Evolutionary conservation across 257 asterid genomes (phyloP), one percentile per base, ranked within the genome.

Genomic region (Phtheirospermum japonicum): DNA sequence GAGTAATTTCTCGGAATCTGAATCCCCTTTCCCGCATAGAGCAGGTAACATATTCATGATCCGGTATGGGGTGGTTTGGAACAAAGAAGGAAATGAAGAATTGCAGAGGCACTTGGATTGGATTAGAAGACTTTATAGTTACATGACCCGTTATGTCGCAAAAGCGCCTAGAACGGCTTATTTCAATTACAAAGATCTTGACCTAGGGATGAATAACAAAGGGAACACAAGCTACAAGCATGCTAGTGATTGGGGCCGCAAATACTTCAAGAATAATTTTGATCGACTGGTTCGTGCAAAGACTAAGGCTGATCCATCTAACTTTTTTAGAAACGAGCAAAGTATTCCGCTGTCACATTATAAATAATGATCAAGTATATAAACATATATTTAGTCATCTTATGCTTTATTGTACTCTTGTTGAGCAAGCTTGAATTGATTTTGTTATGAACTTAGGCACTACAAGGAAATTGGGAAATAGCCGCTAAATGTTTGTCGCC

Each of bases 161-260:
- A 60, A 55, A 53, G 53, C 65, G 1, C 73, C 73, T 0, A 45
- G 77, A 53, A 51, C 39, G 0, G 71, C 59, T 26, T 73, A 68
- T 32, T 13, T 62, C 20, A 73, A 72, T 34, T 72, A 72, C 28
- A 34, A 69, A 17, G 74, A 69, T 56, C 63, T 69, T 6, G 69
- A 69, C 33, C 1, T 54, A 4, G 60, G 60, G 12, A n/a, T 13
- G 9, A 28, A n/a, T 16, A 13, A 13, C 28, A 8, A 48, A 17
- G 54, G 54, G 40, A 31, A 26, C 5, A 52, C 39, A 14, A 54
- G 60, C 39, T 54, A 54, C 17, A 9, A 4, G 11, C 39, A 30
- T 20, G 60, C 60, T 4, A 54, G 39, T 7, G 60, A 13, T 54
- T 54, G 60, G 60, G 60, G 60, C 1, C 9, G 34, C 4, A 54